Evolutionary conservation across 208 protist genomes (phyloP).

Genomic region (Crithidia brevicula): DNA sequence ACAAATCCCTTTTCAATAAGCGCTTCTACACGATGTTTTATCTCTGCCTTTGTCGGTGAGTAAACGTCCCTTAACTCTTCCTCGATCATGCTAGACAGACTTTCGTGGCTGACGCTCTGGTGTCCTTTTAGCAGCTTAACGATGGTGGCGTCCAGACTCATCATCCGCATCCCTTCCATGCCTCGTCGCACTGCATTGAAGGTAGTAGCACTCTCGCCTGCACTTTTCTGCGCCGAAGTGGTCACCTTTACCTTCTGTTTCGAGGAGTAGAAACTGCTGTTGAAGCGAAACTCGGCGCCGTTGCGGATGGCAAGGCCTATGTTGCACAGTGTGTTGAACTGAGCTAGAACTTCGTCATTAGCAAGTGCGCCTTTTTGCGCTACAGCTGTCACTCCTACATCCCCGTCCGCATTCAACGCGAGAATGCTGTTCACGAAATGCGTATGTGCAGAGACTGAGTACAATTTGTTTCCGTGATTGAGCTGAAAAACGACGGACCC

Average conservation of each 20-base stretch:
- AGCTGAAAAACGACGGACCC: conserved; percentile 72
- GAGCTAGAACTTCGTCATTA: conserved; percentile 32
- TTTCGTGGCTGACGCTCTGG: conserved; percentile 53
- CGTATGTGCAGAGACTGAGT: conserved; percentile 65
- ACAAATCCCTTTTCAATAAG: conserved; percentile 80
- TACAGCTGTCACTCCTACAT: conserved; percentile 20
- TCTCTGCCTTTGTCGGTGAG: conserved; percentile 43
- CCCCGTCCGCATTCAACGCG: conserved; percentile 43
- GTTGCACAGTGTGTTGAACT: conserved; percentile 47
- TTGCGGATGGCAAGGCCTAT: conserved; percentile 32
- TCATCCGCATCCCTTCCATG: conserved; percentile 35
- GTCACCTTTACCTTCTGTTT: conserved; percentile 38
- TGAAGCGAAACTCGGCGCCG: conserved; percentile 40
- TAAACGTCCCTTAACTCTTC: conserved; percentile 36
- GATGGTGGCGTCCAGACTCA: conserved; percentile 67
- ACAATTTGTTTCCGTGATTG: conserved; percentile 35
- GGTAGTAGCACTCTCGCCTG: conserved; percentile 5
- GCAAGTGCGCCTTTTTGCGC: conserved; percentile 24
- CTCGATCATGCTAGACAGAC: conserved; percentile 49
- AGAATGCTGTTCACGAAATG: conserved; percentile 73
- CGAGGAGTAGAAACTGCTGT: conserved; percentile 38
- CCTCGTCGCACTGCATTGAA: conserved; percentile 5
- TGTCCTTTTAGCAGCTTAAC: conserved; percentile 69
- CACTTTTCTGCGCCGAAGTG: conserved; percentile 19
- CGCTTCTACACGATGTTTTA: conserved; percentile 63